Base-by-base conservation (phyloP, 352 stramenopile genomes). In the Pythium periplocum region DNA sequence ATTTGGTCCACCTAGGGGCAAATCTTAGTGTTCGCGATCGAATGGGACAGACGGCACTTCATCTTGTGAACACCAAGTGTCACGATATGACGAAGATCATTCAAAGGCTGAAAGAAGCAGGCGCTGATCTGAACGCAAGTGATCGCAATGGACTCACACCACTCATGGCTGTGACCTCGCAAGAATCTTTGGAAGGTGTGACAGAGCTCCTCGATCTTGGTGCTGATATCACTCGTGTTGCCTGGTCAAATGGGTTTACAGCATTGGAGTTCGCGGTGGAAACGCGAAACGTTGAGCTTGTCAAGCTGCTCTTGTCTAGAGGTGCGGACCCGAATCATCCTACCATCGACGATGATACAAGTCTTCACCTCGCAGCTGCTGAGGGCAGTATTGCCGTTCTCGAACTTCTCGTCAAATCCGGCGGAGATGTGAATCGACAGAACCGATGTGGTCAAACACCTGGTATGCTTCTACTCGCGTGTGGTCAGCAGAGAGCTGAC, bases 211-310 rank as follows among this genome's bases (percentile, higher is more conserved):
- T 95, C 3, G 75, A 75, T 2, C 68, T 93, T 36, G 85, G 85
- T n/a, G 83, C 81, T 9, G 62, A 85, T 47, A 59, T 93, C 31
- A 59, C 68, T 49, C 57, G 60, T 6, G 63, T 86, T 6, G 83
- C 83, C 30, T 95, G 85, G 85, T 86, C 77, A 11, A 88, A 79
- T 47, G 83, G 85, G 0, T 91, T 73, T 50, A 85, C 81, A 6
- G 69, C 85, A 11, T 53, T 93, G 38, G 64, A 87, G 31, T 87
- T 86, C 62, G 68, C 72, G 6, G 74, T 89, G 0, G 51, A 63
- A 1, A 64, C 61, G 35, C 66, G 61, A 9, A 59, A 68, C 40
- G 49, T 69, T 31, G 61, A 85, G 10, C 57, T 93, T 4, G 81
- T 90, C 2, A 72, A 90, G 32, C 38, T 95, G 17, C 75, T 81